Evolutionary conservation across 768 basidiomycete genomes (phyloP), one percentile per base, ranked within the genome.

Genomic region (Tylopilus rubrobrunneus): DNA sequence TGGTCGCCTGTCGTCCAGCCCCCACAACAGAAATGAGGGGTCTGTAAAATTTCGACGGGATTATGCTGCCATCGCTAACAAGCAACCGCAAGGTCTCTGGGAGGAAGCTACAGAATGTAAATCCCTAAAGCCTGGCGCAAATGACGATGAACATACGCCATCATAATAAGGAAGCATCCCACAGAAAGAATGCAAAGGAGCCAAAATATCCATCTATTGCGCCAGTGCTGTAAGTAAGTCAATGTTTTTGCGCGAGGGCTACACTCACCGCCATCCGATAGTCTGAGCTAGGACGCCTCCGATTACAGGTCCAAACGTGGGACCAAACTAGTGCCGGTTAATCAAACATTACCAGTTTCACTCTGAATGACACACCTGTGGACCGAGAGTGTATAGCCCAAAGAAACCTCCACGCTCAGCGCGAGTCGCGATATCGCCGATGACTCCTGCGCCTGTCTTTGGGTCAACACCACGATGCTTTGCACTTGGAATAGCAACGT

Each of bases 371-470:
- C 60, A 40, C 56, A 83, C 85, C 76, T 83, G 76, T n/a, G 86
- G 84, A 0, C 86, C 86, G 4, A 86, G 53, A 34, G 70, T 76
- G 67, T 82, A 89, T 8, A 88, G 47, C 3, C 89, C 91, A 51
- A 84, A 78, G 69, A 85, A 90, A 7, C 83, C 79, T 17, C 87
- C 92, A 34, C 91, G 74, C 69, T 93, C 89, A 36, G 79, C 77
- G 0, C 81, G 83, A 2, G 78, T 78, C 6, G 88, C 80, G 27
- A 95, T 86, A 64, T 95, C 92, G 2, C 82, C 82, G 51, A 95
- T 79, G 7, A 89, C 82, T 6, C 92, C 92, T 33, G 86, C 83
- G 49, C 85, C 85, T 83, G 58, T 37, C 27, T 17, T 37, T 28
- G 14, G 21, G 11, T 63, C 14, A 55, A 48, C 36, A 21, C 19